Evolutionary conservation across 2,329 filamentous ascomycete species (phyloP).

Genomic region (Sporothrix curviconia): DNA sequence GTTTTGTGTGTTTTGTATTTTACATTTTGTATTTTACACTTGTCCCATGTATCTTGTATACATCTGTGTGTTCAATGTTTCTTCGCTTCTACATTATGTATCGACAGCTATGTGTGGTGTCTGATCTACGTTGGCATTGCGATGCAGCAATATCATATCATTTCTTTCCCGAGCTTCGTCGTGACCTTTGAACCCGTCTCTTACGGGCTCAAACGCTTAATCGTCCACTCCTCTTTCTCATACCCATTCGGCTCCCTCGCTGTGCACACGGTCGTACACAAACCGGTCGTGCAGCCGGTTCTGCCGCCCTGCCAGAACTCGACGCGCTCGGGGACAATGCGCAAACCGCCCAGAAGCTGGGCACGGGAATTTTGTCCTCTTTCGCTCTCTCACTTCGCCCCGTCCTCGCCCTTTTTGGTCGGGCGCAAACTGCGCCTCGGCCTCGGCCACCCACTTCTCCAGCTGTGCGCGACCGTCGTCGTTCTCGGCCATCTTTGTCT

Average conservation of each 20-base stretch:
- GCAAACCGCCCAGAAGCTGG: conserved; percentile 88
- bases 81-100: no score
- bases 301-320: conserved; percentile 97
- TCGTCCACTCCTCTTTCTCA: conserved; percentile 44
- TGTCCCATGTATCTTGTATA: not conserved
- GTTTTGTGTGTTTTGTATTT: not conserved
- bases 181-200: not conserved
- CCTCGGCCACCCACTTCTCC: conserved; percentile 69
- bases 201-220: conserved; percentile 69
- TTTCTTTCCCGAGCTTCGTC: not conserved
- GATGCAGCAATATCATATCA: no score
- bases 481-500: conserved; percentile 28
- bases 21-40: not conserved
- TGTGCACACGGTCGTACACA: conserved; percentile 60
- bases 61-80: not conserved
- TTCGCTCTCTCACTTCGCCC: conserved; percentile 61
- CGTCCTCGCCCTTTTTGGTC: conserved; percentile 74
- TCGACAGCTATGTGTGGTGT: no score
- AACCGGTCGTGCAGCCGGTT: conserved; percentile 93
- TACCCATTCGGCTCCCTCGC: conserved; percentile 31
- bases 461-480: conserved; percentile 68
- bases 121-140: not conserved
- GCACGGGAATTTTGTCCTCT: conserved; percentile 75
- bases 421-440: conserved; percentile 70
- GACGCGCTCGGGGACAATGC: conserved; percentile 75